phyloP scores from a whole-genome alignment of 768 basidiomycete species.

The Pluteus cervinus region DNA sequence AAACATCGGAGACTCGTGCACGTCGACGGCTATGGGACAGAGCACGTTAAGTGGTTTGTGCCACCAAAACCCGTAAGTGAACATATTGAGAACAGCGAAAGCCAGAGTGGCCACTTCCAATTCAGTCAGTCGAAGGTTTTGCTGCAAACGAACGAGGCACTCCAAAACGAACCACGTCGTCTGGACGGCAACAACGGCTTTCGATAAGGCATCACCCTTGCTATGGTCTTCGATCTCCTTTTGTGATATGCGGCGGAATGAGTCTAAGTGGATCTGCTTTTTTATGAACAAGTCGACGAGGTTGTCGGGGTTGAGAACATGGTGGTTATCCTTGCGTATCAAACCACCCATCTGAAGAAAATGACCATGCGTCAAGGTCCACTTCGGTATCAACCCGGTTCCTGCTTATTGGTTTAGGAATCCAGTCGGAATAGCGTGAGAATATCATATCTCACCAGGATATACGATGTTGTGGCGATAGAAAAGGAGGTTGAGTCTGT shows the following conservation, averaged over 20 bases:
- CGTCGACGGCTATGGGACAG: too few relatives aligned
- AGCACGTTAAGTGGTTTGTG: conserved; percentile 22
- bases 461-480: too few relatives aligned
- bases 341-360: conserved; percentile 26
- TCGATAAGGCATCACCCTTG: conserved; percentile 24
- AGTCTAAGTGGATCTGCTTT: too few relatives aligned
- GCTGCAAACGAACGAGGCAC: conserved; percentile 15
- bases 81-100: conserved; percentile 18
- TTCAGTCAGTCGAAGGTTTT: conserved; percentile 19
- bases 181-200: conserved; percentile 23
- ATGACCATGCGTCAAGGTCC: conserved; percentile 17
- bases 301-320: too few relatives aligned
- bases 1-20: too few relatives aligned
- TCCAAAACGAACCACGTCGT: conserved; percentile 25
- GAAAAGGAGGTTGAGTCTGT: too few relatives aligned
- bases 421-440: too few relatives aligned
- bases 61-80: conserved; percentile 27
- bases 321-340: conserved; percentile 7
- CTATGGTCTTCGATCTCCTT: conserved; percentile 23
- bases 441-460: too few relatives aligned
- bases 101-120: conserved; percentile 27
- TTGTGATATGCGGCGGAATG: not conserved
- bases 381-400: too few relatives aligned
- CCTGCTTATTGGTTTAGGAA: too few relatives aligned
- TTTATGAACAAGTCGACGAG: too few relatives aligned